A percentile compares a stretch with the other conserved stretches of the same genome.
phyloP scores from a whole-genome alignment of 768 basidiomycete genomes.

The Suillus plorans region DNA sequence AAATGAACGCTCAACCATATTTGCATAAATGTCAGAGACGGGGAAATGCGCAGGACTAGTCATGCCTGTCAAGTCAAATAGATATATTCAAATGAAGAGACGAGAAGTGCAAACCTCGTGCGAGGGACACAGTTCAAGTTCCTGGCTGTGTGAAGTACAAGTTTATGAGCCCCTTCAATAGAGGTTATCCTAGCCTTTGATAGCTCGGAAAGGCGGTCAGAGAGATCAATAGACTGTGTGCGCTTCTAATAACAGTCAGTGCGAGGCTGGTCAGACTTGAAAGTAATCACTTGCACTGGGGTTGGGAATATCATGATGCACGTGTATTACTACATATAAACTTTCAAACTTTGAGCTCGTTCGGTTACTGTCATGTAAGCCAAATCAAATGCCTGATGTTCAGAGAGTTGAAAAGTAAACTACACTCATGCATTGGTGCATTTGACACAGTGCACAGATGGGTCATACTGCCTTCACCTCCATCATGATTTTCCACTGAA shows the following conservation, averaged over 20 bases:
- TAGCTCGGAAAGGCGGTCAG: constrained; percentile 64
- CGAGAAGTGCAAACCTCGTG: constrained; percentile 54
- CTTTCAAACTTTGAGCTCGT: too few species aligned
- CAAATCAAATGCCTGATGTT: too few species aligned
- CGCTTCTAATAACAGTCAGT: constrained; percentile 19
- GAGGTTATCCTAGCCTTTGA: constrained; percentile 48
- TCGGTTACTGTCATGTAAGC: too few species aligned
- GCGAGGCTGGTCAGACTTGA: too few species aligned
- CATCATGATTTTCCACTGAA: too few species aligned
- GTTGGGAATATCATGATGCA: too few species aligned
- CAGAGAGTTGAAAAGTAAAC: too few species aligned
- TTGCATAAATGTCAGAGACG: constrained; percentile 58
- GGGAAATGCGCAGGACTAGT: constrained; percentile 72
- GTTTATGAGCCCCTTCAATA: constrained; percentile 64
- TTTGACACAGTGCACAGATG: too few species aligned
- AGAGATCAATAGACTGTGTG: constrained; percentile 63
- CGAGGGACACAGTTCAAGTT: constrained; percentile 47
- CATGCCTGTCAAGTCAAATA: constrained; percentile 41
- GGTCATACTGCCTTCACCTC: too few species aligned
- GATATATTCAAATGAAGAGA: neutral
- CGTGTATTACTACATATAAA: too few species aligned
- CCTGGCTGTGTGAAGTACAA: constrained; percentile 55
- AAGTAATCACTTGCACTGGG: too few species aligned
- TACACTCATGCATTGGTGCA: too few species aligned
- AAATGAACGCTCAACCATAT: constrained; percentile 30